Evolutionary conservation across 768 basidiomycete genomes (phyloP), one percentile per base, ranked within the genome.

Genomic region (Trametes elegans): DNA sequence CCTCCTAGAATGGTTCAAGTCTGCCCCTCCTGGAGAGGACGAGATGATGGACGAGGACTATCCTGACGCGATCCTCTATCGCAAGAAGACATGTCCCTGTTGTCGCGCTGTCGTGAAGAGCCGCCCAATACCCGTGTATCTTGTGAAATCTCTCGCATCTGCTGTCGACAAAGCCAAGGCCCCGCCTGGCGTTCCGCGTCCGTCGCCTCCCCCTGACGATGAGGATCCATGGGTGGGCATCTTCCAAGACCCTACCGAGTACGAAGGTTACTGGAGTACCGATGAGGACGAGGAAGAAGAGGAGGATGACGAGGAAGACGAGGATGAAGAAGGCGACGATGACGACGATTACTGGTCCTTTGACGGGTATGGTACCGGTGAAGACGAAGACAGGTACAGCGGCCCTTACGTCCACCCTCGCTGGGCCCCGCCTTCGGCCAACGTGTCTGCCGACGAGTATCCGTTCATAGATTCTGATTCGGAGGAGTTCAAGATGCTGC

Each of bases 1-100:
- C 61, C 79, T 90, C 8, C 84, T 87, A 67, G 82, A 84, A 61
- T 90, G 88, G 88, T 90, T 90, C 71, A 79, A 81, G 55, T 78
- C 81, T 47, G 85, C 87, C 3, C 87, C 87, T 3, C 70, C 73
- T 0, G 56, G 64, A 16, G 76, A 76, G 24, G 73, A 75, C 32
- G 77, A 77, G 16, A 79, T 78, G 74, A 55, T 69, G 48, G 70
- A 76, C 40, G 74, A 75, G 38, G 66, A 67, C 29, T 69, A 71
- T 38, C 68, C 73, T 8, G 64, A 70, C 23, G 80, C 80, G 59
- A 68, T 86, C 24, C 65, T 87, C 26, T 73, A 74, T 55, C 81
- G 87, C 23, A 73, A 77, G 21, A 90, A 90, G 66, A 80, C 83
- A 1, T 90, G 88, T 62, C 88, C 88, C 1, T 83, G 81, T 53